These are phyloP conservation scores for Suhomyces xylopsoci DNA, from an alignment of 805 yeast species.

Conservation along the genomic window DNA sequence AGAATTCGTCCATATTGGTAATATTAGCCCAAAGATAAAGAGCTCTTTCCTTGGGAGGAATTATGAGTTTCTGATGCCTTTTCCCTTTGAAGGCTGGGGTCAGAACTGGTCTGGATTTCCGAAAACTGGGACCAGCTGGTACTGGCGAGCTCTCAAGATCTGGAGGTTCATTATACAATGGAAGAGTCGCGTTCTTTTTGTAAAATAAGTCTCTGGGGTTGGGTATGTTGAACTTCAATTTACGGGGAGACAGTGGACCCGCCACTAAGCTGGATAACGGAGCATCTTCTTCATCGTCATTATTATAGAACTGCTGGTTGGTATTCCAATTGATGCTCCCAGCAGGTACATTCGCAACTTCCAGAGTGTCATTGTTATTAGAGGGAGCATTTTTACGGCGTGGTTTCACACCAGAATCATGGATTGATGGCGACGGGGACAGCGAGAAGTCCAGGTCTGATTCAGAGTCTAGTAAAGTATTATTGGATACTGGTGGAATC, in stretches of 20 bases:
- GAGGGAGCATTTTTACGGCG: background rate
- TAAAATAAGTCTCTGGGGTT: conserved; percentile 6
- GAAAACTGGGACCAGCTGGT: conserved; percentile 24
- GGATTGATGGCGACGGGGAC: conserved; percentile 13
- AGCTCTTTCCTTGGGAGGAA: conserved; percentile 65
- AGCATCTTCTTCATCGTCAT: conserved; percentile 4
- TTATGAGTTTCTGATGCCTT: conserved; percentile 12
- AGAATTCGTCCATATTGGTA: conserved; percentile 82
- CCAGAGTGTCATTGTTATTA: background rate
- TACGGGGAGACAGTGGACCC: conserved; percentile 6
- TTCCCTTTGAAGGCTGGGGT: background rate
- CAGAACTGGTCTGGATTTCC: conserved; percentile 9
- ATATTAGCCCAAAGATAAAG: conserved; percentile 97
- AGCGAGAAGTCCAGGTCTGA: conserved; percentile 34
- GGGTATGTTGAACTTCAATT: conserved; percentile 12
- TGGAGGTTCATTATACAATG: conserved; percentile 13
- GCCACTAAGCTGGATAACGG: background rate
- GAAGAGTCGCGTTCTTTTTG: conserved; percentile 8
- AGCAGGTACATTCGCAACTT: background rate
- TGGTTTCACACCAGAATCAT: background rate
- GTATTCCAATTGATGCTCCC: conserved; percentile 3
- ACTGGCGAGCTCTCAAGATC: background rate
- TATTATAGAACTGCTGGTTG: background rate
- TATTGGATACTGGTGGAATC: background rate
- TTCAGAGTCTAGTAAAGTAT: conserved; percentile 27